Base-by-base conservation (phyloP, 2,329 filamentous ascomycete genomes). In the Cladosporium velox region DNA sequence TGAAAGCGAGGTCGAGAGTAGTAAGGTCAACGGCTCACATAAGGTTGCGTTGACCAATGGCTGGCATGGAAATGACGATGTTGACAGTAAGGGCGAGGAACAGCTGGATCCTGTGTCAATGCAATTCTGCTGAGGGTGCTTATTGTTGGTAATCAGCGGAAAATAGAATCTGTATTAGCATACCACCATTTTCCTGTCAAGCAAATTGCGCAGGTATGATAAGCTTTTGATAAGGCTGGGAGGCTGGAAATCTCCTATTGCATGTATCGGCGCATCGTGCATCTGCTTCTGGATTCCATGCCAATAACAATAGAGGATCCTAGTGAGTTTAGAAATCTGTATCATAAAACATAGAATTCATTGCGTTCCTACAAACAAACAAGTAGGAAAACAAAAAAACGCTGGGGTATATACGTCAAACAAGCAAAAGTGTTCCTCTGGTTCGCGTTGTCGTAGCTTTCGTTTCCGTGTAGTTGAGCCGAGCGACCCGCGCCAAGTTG, bases 401-500 rank as follows among this genome's bases (percentile, higher is more conserved):
- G 28, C 52, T 58, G 55, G 55, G 55, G 55, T 58, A 58, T 58
- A 58, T 58, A 58, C 55, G 55, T 18, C 55, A 54, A 54, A 54
- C 28, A 54, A 54, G 26, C 49, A 54, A 54, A 54, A 26, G 24
- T 10, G 2, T 47, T 47, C 49, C 49, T 26, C 49, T 30, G 18
- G 24, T 30, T 30, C 28, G 49, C 49, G 8, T 54, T 1, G 18
- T 30, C 28, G 49, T 47, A 8, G 49, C 24, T 1, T 14, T 54
- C 49, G 49, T 54, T 30, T 30, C 49, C 11, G n/a, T 47, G 41
- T 47, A 7, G n/a, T 47, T n/a, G n/a, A 21, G 34, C n/a, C 21
- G 41, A 21, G 8, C 7, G 4, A 8, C 41, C 41, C 2, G n/a
- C 41, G 15, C n/a, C n/a, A 12, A 21, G n/a, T 47, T 21, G 41